These are phyloP conservation scores for Fusarium virguliforme DNA, from an alignment of 2,329 filamentous ascomycete species.

Conservation along the genomic window DNA sequence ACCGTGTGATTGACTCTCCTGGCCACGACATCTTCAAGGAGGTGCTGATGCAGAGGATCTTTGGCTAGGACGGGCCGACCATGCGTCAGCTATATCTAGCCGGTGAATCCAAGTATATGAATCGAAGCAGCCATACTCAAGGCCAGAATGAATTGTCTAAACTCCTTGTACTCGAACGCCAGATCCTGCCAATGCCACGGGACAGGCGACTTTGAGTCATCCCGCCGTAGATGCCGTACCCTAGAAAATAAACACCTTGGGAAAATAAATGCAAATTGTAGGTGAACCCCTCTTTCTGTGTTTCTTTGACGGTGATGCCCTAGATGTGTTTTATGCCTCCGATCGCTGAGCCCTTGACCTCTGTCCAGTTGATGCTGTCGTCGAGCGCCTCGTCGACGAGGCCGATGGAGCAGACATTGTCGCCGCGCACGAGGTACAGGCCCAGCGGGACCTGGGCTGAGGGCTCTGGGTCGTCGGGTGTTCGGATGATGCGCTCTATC, in stretches of 20 bases:
- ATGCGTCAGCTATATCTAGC: slow-evolving; percentile 40
- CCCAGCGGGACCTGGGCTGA: slow-evolving; percentile 88
- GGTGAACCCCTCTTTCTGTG: slow-evolving; percentile 17
- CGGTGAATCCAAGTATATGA: slow-evolving; percentile 30
- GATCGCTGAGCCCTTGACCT: slow-evolving; percentile 88
- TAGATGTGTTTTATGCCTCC: slow-evolving; percentile 85
- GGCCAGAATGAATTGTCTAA: slow-evolving; percentile 49
- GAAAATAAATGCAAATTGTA: slow-evolving; percentile 10
- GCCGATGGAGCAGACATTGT: slow-evolving; percentile 93
- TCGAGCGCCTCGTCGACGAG: slow-evolving; percentile 92
- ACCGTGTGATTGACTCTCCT: slow-evolving; percentile 79
- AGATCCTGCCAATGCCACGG: slow-evolving; percentile 38
- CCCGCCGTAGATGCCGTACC: slow-evolving; percentile 39
- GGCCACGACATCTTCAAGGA: slow-evolving; percentile 78
- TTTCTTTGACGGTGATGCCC: slow-evolving; percentile 2
- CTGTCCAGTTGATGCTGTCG: slow-evolving; percentile 90
- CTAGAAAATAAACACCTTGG: slow-evolving; percentile 36
- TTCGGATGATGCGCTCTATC: slow-evolving; percentile 90
- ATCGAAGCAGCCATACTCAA: slow-evolving; percentile 35
- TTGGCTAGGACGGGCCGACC: slow-evolving; percentile 59
- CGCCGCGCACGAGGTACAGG: slow-evolving; percentile 91
- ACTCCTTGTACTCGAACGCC: slow-evolving; percentile 52
- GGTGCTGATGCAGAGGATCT: slow-evolving; percentile 76
- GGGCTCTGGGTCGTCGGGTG: slow-evolving; percentile 84
- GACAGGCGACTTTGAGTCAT: slow-evolving; percentile 27